These are phyloP conservation scores for Aspergillus sclerotiicarbonarius DNA, from an alignment of 495 filamentous ascomycete genomes.

Conservation along the genomic window DNA sequence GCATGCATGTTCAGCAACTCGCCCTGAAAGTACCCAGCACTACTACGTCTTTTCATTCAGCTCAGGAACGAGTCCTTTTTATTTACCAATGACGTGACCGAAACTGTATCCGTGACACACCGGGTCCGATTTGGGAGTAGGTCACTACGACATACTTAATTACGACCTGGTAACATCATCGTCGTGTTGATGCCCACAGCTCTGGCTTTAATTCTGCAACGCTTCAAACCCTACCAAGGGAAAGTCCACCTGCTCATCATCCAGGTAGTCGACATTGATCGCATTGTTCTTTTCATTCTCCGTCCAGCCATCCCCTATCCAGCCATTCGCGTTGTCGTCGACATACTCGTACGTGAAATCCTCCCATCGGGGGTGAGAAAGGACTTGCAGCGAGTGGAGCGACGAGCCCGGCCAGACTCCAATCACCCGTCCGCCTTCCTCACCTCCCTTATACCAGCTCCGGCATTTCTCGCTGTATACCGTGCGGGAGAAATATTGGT, in stretches of 20 bases:
- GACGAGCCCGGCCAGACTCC: slow-evolving; percentile 46
- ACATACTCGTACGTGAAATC: slow-evolving; percentile 43
- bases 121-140: no score
- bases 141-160: no score
- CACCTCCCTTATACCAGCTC: slow-evolving; percentile 54
- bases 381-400: slow-evolving; percentile 37
- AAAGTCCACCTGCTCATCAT: slow-evolving; percentile 41
- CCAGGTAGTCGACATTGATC: slow-evolving; percentile 39
- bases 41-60: no score
- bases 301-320: slow-evolving; percentile 46
- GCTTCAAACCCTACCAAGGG: slow-evolving; percentile 17
- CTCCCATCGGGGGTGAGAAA: slow-evolving; percentile 40
- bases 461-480: slow-evolving; percentile 49
- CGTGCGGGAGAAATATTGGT: slow-evolving; percentile 46
- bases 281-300: slow-evolving; percentile 34
- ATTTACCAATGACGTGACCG: no score
- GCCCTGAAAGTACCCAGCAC: no score
- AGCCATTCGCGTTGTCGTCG: slow-evolving; percentile 34
- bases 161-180: no score
- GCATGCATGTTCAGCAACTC: no score
- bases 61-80: no score
- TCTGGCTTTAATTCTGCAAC: neutral
- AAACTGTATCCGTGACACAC: no score
- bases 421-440: slow-evolving; percentile 33
- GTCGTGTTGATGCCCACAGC: no score